Base-by-base conservation (phyloP, 257 asterid genomes). In the Mentha longifolia region DNA sequence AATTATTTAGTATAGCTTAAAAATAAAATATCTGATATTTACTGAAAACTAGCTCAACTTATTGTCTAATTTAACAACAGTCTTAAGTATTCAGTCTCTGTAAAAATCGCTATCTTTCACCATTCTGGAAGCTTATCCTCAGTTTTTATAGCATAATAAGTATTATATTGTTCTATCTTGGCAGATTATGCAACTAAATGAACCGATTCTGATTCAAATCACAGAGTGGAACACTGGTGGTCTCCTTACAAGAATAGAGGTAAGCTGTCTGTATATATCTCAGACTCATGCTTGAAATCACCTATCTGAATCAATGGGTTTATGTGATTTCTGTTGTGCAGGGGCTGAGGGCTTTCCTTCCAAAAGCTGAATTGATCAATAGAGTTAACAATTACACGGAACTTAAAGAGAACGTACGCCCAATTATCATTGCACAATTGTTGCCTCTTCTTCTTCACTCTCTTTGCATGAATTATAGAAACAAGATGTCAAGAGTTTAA, bases 141-240 rank as follows among this genome's bases (percentile, higher is more conserved):
- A 46, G 30, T 41, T 46, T 56, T 41, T 19, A 60, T 33, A 12
- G 50, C 19, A 47, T 74, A 52, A 71, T 11, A 63, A 73, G 35
- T 51, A 37, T 70, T 65, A 37, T 66, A 25, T 67, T 68, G 65
- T 41, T 72, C 61, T 64, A 1, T 59, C 39, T 75, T 66, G 68
- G 84, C 92, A 95, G 98, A 82, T 92, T 76, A 87, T 86, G 83
- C 95, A 88, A 70, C 87, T 95, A 28, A 89, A 88, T 71, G 97
- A 86, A 79, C 96, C 99, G 35, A 83, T 92, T 66, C 82, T 84
- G 80, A 87, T 95, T 33, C 84, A 82, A 79, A 85, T 95, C 76
- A 87, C 91, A 0, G 97, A 95, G 81, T 95, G 99, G 99, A 95
- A 95, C 76, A 91, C 93, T 22, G 96, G 96, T 58, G 99, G 99